Percentiles rank a stretch among this genome's conserved stretches.
Conservation (phyloP, 2,329 filamentous ascomycete genomes). For the Aspergillus hiratsukae region DNA sequence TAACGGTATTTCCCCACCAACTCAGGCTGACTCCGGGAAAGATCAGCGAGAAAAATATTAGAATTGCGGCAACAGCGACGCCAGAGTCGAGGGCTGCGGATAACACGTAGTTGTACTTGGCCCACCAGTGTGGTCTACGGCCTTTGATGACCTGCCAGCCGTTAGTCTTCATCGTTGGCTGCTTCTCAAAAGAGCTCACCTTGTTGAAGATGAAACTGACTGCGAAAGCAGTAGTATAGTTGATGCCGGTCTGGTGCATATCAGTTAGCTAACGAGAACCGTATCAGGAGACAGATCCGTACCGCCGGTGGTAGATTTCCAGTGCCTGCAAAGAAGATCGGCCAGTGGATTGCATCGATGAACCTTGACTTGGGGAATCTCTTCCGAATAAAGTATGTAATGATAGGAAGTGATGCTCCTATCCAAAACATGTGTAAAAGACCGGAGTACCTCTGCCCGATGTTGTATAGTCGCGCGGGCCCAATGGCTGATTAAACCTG, state of each 20-base stretch:
- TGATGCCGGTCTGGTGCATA: constrained; percentile 16
- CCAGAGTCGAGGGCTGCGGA: constrained; percentile 33
- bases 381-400: constrained; percentile 52
- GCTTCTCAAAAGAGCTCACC: constrained; percentile 2
- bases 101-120: constrained; percentile 31
- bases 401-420: constrained; percentile 39
- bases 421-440: constrained; percentile 50
- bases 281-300: background rate
- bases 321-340: constrained; percentile 22
- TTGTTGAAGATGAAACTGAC: constrained; percentile 35
- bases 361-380: constrained; percentile 51
- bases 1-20: constrained; percentile 34
- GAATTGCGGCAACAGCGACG: constrained; percentile 31
- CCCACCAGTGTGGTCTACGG: constrained; percentile 17
- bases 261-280: background rate
- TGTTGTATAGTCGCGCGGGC: constrained; percentile 43
- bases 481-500: constrained; percentile 34
- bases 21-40: constrained; percentile 27
- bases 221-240: constrained; percentile 20
- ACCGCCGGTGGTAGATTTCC: constrained; percentile 23
- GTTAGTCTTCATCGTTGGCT: background rate
- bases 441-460: constrained; percentile 43
- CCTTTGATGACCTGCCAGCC: constrained; percentile 9
- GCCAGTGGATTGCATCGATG: constrained; percentile 19
- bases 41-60: constrained; percentile 35